Conservation (phyloP, 2,329 filamentous ascomycete genomes). For the Ophiostoma quercus region DNA sequence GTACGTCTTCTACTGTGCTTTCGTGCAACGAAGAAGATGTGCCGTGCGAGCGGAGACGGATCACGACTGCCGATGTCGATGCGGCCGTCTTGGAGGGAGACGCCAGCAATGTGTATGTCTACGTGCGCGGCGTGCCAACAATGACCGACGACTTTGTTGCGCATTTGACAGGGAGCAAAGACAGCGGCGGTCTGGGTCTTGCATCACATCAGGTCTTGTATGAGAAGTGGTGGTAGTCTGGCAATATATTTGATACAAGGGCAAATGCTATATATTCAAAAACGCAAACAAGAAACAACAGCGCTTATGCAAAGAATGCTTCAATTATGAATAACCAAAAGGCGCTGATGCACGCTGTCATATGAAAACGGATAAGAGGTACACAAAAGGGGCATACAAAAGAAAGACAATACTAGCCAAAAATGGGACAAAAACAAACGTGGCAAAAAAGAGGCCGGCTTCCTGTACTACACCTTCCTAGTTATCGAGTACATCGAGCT, state of each 20-base stretch:
- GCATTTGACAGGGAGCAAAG: constrained; percentile 35
- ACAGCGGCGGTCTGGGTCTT: constrained; percentile 29
- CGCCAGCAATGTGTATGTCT: constrained; percentile 40
- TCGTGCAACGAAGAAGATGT: constrained; percentile 29
- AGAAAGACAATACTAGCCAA: background rate
- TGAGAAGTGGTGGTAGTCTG: constrained; percentile 39
- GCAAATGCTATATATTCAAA: background rate
- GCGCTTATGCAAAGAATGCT: background rate
- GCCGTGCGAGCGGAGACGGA: constrained; percentile 38
- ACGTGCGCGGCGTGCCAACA: constrained; percentile 61
- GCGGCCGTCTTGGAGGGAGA: constrained; percentile 33
- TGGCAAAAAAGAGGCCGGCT: background rate
- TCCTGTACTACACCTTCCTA: constrained; percentile 27
- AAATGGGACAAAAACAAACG: background rate
- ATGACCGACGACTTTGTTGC: constrained; percentile 65
- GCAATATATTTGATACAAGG: background rate
- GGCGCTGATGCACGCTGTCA: constrained; percentile 3
- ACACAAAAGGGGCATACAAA: background rate
- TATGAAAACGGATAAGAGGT: background rate
- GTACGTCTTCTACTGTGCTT: background rate
- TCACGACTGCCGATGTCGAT: constrained; percentile 41
- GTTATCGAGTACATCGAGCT: constrained; percentile 40
- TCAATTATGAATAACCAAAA: background rate
- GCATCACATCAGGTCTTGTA: constrained; percentile 32
- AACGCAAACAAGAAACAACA: background rate